Base-by-base conservation (phyloP, 2,329 filamentous ascomycete genomes). In the Cordyceps sp. region DNA sequence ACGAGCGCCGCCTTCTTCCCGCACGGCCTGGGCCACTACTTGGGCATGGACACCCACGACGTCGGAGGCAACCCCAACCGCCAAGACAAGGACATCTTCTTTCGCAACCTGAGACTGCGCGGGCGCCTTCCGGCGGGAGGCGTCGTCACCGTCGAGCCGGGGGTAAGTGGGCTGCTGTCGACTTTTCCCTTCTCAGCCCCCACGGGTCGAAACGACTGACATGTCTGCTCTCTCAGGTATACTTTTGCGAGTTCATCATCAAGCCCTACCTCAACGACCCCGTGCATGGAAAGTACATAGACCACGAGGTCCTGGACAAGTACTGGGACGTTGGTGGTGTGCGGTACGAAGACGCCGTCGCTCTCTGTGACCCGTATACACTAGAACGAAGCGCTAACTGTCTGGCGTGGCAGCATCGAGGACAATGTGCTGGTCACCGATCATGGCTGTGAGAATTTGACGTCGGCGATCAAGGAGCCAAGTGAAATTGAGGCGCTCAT, bases 131-230 rank as follows among this genome's bases (percentile, higher is more conserved):
- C 84, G 0, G 77, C 74, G 1, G 78, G 80, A 7, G 78, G 78
- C 31, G 83, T 98, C 17, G 76, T 98, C 33, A 98, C 90, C 0
- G 88, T 96, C 25, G 90, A 98, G 61, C 90, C 90, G 10, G 90
- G 90, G 30, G 73, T 82, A 62, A 55, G 73, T 62, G 15, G 3
- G 18, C 25, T 21, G 2, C 7, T 18, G 3, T 10, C 15, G 14
- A 17, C 12, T 10, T 10, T 26, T 26, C 2, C 31, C 27, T 10
- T 30, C 21, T 12, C 13, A 10, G 7, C 6, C 17, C 5, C 17
- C 16, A 8, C 9, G n/a, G 12, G 10, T 19, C n/a, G 22, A 16
- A 18, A 8, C 10, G 5, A 10, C 35, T 46, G 23, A 42, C 31
- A 6, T 9, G n/a, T 13, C 17, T 17, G 10, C 10, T 15, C 9